These are phyloP conservation scores for Astrocystis sublimbata DNA, from an alignment of 495 filamentous ascomycete genomes.

Conservation along the genomic window DNA sequence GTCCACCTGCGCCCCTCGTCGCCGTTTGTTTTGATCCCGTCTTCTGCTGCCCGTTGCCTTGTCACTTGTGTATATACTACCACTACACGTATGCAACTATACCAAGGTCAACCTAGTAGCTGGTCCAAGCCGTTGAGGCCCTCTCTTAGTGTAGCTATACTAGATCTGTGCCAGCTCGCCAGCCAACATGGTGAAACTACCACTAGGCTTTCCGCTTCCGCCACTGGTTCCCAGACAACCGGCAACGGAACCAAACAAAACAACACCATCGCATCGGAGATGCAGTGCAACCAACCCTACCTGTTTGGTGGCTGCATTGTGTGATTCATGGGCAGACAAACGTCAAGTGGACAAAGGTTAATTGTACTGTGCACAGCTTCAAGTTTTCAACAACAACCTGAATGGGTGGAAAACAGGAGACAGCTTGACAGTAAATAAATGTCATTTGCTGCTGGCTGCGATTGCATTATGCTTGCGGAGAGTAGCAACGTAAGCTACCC, in stretches of 20 bases:
- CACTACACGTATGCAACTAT: no score
- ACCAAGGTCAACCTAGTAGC: no score
- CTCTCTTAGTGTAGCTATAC: no score
- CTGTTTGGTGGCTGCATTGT: not conserved
- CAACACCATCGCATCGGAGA: not conserved
- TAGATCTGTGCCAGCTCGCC: not conserved
- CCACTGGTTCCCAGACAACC: not conserved
- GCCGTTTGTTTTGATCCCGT: constrained; percentile 8
- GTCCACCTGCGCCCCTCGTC: not conserved
- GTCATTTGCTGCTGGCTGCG: no score
- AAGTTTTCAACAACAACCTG: no score
- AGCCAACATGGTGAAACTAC: not conserved
- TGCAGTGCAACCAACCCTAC: no score
- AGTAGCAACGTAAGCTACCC: not conserved
- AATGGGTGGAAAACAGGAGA: no score
- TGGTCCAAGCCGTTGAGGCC: no score
- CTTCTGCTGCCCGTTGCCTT: no score
- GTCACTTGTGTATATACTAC: no score
- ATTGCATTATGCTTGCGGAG: not conserved
- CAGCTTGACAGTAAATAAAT: no score
- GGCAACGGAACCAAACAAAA: not conserved
- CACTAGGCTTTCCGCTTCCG: not conserved
- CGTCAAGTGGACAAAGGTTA: not conserved
- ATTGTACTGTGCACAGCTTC: not conserved
- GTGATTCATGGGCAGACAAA: not conserved